Conservation (phyloP, 2,329 filamentous ascomycete species). For the Fusarium proliferatum region DNA sequence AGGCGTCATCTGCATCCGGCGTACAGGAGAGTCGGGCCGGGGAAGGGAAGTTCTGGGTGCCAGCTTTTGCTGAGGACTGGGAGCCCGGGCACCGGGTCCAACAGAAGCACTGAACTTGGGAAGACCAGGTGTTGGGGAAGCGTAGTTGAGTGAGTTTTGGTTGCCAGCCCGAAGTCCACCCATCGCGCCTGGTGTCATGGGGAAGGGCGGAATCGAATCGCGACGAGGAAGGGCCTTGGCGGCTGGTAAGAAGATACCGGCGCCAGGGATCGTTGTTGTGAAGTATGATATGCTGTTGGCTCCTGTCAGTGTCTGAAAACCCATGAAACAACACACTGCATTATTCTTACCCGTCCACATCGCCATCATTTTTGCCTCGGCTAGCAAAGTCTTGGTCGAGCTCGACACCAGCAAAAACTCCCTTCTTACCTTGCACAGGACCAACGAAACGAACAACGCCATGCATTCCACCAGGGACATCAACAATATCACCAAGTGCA, state of each 20-base stretch:
- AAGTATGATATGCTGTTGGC: slow-evolving; percentile 77
- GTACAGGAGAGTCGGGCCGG: slow-evolving; percentile 86
- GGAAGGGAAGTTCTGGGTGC: slow-evolving; percentile 78
- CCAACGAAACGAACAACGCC: slow-evolving; percentile 92
- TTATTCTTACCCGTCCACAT: slow-evolving; percentile 84
- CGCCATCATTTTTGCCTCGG: slow-evolving; percentile 93
- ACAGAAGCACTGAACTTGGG: slow-evolving; percentile 91
- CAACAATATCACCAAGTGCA: slow-evolving; percentile 83
- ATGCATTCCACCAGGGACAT: slow-evolving; percentile 93
- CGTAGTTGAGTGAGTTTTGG: slow-evolving; percentile 70
- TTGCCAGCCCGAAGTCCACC: slow-evolving; percentile 63
- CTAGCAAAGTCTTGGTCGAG: slow-evolving; percentile 81
- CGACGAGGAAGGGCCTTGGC: slow-evolving; percentile 81
- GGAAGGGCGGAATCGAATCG: slow-evolving; percentile 67
- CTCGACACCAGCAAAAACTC: slow-evolving; percentile 92
- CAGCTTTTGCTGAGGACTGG: slow-evolving; percentile 78
- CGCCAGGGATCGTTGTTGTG: slow-evolving; percentile 77
- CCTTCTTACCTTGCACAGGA: slow-evolving; percentile 86
- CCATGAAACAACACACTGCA: neutral
- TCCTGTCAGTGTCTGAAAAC: neutral
- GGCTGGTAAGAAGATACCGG: slow-evolving; percentile 93
- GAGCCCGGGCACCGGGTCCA: slow-evolving; percentile 74
- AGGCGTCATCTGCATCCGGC: slow-evolving; percentile 73
- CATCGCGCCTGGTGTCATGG: slow-evolving; percentile 76
- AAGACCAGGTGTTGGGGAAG: slow-evolving; percentile 72